Base-by-base conservation (phyloP, 2,329 filamentous ascomycete species). In the Calonectria honghensis region DNA sequence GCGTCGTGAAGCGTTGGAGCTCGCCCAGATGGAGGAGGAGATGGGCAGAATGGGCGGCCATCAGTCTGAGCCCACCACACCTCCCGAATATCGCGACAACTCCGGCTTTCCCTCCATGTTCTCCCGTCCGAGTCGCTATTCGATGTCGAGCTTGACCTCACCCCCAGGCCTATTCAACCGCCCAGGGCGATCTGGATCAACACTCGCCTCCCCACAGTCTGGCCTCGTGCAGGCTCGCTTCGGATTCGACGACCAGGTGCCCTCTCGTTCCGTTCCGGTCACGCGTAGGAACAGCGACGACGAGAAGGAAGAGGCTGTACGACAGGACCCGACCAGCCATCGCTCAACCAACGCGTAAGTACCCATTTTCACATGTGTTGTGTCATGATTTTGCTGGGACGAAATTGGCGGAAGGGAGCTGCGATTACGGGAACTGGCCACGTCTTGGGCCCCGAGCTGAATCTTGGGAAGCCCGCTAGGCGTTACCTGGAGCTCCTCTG, bases 51-150 rank as follows among this genome's bases (percentile, higher is more conserved):
- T 89, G 75, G 89, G 92, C 75, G 94, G 94, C 69, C 94, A 96
- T 81, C 95, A 97, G 83, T 98, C 95, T 80, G 96, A 98, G 86
- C 97, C 97, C 20, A 98, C 97, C 2, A 99, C 97, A 29, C 97
- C 97, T 29, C 97, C 97, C 39, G 97, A 98, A 85, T 96, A 97
- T 84, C 93, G 93, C 80, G 95, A 98, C 78, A 92, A 87, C 73
- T 88, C 91, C 75, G 93, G 93, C 54, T 96, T 98, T 81, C 93
- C 94, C 71, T 93, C 92, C 81, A 92, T 94, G 78, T 94, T 97
- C 83, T 95, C 95, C 70, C 92, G 95, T 52, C 94, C 95, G 54
- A 96, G 96, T 83, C 92, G 96, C 76, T 96, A 98, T 87, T 98
- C 96, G 69, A 94, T 94, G 75, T 96, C 96, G 48, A 97, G 95